Base-by-base conservation (phyloP, 495 filamentous ascomycete species). In the Hapsidospora chrysogenum region DNA sequence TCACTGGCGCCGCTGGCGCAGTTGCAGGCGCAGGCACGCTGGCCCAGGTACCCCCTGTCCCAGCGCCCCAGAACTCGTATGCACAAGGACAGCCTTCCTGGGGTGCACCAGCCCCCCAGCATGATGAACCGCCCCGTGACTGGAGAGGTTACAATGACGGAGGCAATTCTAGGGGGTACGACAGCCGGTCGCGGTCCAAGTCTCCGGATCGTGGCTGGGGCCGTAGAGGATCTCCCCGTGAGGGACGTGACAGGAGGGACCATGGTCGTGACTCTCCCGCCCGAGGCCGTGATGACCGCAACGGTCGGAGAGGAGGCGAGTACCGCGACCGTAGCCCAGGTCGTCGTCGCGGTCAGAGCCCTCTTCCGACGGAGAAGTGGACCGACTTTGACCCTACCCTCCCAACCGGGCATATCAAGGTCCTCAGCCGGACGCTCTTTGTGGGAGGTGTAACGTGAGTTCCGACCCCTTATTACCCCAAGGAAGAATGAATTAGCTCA, bases 401-500 rank as follows among this genome's bases (percentile, higher is more conserved):
- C 39, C 74, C 75, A 5, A 64, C 65, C 43, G 74, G 75, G 33
- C 70, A 67, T 44, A 93, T 97, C 54, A 92, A 87, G 63, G 89
- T 97, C 0, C 64, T 93, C 29, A 96, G 92, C 51, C 73, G 89
- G 37, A 97, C 89, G 16, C 69, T 97, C 2, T 97, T 97, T 49
- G 85, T 97, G 33, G 89, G 89, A 35, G 89, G 92, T 54, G 89
- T 94, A 44, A 87, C 80, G 74, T 83, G 69, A 74, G 77, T 72
- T 41, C 45, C 26, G 25, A 31, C 30, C 29, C 37, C 32, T 17
- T 2, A 17, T 31, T 35, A 18, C 41, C 48, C 40, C 51, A 35
- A 35, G 13, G 17, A 26, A 37, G 14, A 31, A 28, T 21, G 7
- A 26, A 33, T 36, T 31, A 33, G 26, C 39, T 48, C 40, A 51